phyloP scores from a whole-genome alignment of 306 rosid genomes.

The Gastrolobium villosum region DNA sequence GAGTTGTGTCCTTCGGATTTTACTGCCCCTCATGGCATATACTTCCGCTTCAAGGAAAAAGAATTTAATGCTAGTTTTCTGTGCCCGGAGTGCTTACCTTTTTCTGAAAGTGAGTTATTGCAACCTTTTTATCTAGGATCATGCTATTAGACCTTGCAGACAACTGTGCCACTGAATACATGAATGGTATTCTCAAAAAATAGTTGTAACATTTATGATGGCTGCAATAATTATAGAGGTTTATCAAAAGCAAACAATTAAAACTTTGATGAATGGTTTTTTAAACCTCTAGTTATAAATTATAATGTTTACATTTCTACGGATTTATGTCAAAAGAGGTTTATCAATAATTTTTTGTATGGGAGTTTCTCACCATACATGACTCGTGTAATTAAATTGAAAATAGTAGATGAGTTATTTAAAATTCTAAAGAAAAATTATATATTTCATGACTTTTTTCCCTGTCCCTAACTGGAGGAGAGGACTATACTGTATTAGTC shows the following conservation, averaged over 20 bases:
- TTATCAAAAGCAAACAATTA: constrained; percentile 6
- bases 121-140: neutral
- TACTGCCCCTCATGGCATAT: constrained; percentile 63
- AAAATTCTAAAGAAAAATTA: constrained; percentile 18
- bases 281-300: constrained; percentile 12
- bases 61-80: constrained; percentile 79
- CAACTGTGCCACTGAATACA: constrained; percentile 8
- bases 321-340: constrained; percentile 20
- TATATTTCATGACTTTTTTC: neutral
- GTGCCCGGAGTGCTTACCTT: constrained; percentile 67
- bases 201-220: neutral
- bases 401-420: constrained; percentile 17
- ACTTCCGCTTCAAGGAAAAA: constrained; percentile 59
- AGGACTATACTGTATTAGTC: constrained; percentile 31
- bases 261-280: constrained; percentile 13
- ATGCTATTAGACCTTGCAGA: constrained; percentile 38
- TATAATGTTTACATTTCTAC: neutral
- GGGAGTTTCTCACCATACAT: constrained; percentile 8
- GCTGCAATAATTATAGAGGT: constrained; percentile 12
- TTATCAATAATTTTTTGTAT: neutral
- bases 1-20: constrained; percentile 94
- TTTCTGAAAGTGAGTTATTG: constrained; percentile 63
- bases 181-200: neutral
- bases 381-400: constrained; percentile 1
- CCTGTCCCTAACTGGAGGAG: neutral